Evolutionary conservation across 2,329 filamentous ascomycete species (phyloP), one percentile per base, ranked within the genome.

Genomic region (Aspergillus carbonarius): DNA sequence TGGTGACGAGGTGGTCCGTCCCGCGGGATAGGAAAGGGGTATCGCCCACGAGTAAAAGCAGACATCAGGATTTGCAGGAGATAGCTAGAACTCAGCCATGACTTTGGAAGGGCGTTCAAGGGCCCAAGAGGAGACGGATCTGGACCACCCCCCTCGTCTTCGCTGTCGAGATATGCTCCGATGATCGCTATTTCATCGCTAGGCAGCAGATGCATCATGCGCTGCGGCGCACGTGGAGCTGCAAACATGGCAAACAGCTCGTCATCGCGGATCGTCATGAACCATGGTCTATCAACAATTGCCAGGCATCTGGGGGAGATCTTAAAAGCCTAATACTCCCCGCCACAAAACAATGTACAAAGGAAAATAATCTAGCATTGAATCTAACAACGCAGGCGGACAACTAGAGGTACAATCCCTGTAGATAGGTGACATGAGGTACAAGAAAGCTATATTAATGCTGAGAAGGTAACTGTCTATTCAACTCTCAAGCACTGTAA

Each of bases 401-500:
- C 65, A 71, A 69, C 70, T 76, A 76, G 68, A 73, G 69, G 66
- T 77, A 76, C 74, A 77, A 59, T 67, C 70, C 69, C 65, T 68
- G 69, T 69, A 68, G 66, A 65, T 63, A 67, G 60, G 60, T 66
- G 59, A 60, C 66, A 67, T 68, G 66, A 69, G 55, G 58, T 71
- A 72, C 67, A 70, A 63, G 66, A 68, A 66, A 71, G 49, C 65
- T 63, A 67, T 66, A 65, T 59, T 58, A 67, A 66, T 62, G 65
- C 66, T 65, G 61, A 23, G 18, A 62, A 60, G 57, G 62, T 60
- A 65, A 68, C 63, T 65, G 63, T 68, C 66, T 74, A 95, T 73
- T 96, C 90, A 62, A 96, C 86, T 71, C 90, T 86, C 75, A 97
- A 79, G 77, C 91, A 96, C 79, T 95, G 91, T 68, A 97, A 81